Percentiles rank a stretch among this genome's conserved stretches.
Conservation (phyloP, 2,329 filamentous ascomycete genomes). For the Tolypocladium sp. region DNA sequence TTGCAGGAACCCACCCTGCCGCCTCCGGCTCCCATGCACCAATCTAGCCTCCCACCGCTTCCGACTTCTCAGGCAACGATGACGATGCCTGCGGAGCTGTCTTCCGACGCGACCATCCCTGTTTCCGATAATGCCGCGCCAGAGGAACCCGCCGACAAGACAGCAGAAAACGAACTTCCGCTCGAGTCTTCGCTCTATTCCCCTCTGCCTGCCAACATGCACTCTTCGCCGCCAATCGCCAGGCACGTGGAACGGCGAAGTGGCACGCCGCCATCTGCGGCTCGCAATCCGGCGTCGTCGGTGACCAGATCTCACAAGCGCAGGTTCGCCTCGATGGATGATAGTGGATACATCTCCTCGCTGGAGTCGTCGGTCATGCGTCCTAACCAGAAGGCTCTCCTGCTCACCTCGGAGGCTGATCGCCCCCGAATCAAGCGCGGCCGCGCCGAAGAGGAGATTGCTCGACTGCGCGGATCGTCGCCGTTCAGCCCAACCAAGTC, state of each 20-base stretch:
- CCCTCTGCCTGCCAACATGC: constrained; percentile 62
- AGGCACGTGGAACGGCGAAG: constrained; percentile 48
- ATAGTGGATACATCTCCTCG: constrained; percentile 96
- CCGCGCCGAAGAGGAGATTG: constrained; percentile 91
- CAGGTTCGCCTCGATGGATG: constrained; percentile 70
- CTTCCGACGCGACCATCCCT: constrained; percentile 70
- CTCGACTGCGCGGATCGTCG: constrained; percentile 81
- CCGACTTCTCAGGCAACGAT: constrained; percentile 26
- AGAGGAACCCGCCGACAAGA: constrained; percentile 39
- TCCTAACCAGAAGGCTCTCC: constrained; percentile 52
- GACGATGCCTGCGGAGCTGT: constrained; percentile 47
- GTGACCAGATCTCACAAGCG: constrained; percentile 60
- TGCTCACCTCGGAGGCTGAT: constrained; percentile 71
- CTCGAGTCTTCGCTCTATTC: constrained; percentile 53
- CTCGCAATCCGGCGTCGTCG: constrained; percentile 53
- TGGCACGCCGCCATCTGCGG: constrained; percentile 67
- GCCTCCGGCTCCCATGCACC: constrained; percentile 28
- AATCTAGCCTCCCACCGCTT: constrained; percentile 29
- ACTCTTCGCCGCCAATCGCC: constrained; percentile 82
- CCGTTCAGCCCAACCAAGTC: constrained; percentile 82
- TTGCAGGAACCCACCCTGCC: constrained; percentile 40
- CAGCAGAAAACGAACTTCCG: constrained; percentile 25
- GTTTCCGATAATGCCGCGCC: constrained; percentile 55
- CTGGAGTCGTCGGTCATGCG: constrained; percentile 83
- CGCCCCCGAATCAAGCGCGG: constrained; percentile 78